Evolutionary conservation across 2,329 filamentous ascomycete genomes (phyloP), one percentile per base, ranked within the genome.

Genomic region (Magnaporthiopsis incrustans): DNA sequence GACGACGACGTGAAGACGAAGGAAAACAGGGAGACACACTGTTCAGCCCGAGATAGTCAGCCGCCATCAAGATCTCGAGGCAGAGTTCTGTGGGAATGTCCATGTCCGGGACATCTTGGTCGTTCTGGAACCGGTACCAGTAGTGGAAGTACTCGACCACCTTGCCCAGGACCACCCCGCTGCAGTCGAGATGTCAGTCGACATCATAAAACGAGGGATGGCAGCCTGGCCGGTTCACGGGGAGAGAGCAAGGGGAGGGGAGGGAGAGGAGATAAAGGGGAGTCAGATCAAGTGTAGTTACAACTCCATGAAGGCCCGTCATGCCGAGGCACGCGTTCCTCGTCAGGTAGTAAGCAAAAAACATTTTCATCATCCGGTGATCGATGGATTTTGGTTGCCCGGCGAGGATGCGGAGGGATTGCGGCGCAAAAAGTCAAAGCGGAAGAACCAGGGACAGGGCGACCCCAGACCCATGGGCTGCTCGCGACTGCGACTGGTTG

Each of bases 111-210:
- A 92, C 89, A 70, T 92, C 87, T 69, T 88, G 86, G 68, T 80
- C 80, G 68, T 91, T 83, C 62, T 83, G 82, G 75, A 91, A 83
- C 71, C 87, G 88, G 76, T 92, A 88, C 79, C 89, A 90, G 78
- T 92, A 93, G 73, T 92, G 90, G 67, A 92, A 88, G 76, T 93
- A 94, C 76, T 93, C 89, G 74, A 88, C 89, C 38, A 93, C 87
- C 73, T 91, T 92, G 74, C 93, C 90, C 3, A 94, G 84, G 7
- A 92, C 84, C 63, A 88, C 79, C 67, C 86, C 88, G 75, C 89
- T 58, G 30, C 6, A 58, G 26, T 15, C 26, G 57, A 32, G 12
- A 30, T 30, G 26, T 58, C 14, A 62, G 71, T 70, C 63, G 57
- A 32, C 57, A 27, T 32, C 15, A 22, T 22, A 22, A 53, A 25